Evolutionary conservation across 345 rosid genomes (phyloP).

Genomic region (Aquilaria sinensis): DNA sequence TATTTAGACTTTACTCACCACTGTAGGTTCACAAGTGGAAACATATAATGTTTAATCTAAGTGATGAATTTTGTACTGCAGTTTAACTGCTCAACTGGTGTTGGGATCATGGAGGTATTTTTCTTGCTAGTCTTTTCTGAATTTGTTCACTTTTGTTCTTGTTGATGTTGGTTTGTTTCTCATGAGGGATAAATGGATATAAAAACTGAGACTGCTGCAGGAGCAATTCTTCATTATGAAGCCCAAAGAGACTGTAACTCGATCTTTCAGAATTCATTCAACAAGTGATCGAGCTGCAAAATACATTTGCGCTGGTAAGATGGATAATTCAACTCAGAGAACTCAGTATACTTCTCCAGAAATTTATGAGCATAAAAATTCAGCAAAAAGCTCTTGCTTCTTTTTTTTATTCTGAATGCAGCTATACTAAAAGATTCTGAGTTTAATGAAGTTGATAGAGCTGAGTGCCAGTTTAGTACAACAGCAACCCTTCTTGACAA

Average conservation of each 20-base stretch:
- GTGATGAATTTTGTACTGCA: slow-evolving; percentile 22
- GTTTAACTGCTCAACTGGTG: slow-evolving; percentile 87
- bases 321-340: neutral
- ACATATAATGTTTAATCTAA: too few relatives aligned
- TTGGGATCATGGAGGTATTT: slow-evolving; percentile 64
- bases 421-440: slow-evolving; percentile 86
- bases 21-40: too few relatives aligned
- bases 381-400: too few relatives aligned
- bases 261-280: slow-evolving; percentile 71
- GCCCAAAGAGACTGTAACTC: slow-evolving; percentile 50
- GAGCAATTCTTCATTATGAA: slow-evolving; percentile 90
- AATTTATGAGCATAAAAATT: too few relatives aligned
- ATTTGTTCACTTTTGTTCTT: neutral
- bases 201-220: slow-evolving; percentile 30
- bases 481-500: slow-evolving; percentile 73
- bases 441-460: slow-evolving; percentile 81
- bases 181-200: slow-evolving; percentile 4
- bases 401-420: slow-evolving; percentile 20
- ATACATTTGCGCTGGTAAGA: slow-evolving; percentile 62
- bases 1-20: too few relatives aligned
- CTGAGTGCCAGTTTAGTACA: slow-evolving; percentile 86
- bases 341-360: neutral
- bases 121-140: neutral
- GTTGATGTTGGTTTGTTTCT: slow-evolving; percentile 2
- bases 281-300: slow-evolving; percentile 83